Conservation (phyloP, 148 eudicot genomes). For the Vaccinium myrtillus region DNA sequence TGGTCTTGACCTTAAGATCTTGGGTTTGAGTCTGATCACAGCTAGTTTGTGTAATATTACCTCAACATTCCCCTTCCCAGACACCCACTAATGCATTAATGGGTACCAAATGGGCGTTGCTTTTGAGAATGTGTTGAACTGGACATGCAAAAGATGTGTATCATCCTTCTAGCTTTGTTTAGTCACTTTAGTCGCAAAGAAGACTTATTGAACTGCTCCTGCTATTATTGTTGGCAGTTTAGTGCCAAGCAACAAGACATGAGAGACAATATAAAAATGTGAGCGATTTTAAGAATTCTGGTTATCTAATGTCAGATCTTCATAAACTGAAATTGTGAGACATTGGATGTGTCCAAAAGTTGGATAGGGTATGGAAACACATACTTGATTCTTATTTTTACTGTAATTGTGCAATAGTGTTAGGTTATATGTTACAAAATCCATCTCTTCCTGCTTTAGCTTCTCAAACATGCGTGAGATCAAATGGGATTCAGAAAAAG, state of each 20-base stretch:
- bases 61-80: too few species aligned
- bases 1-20: background rate
- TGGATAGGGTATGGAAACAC: background rate
- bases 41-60: too few species aligned
- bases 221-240: background rate
- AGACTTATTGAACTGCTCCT: background rate
- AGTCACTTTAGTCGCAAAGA: background rate
- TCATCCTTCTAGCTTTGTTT: conserved; percentile 6
- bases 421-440: background rate
- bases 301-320: background rate
- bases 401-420: background rate
- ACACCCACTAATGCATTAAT: too few species aligned
- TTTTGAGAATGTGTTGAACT: background rate
- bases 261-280: background rate
- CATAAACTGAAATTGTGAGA: background rate
- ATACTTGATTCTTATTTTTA: background rate
- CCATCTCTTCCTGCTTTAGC: background rate
- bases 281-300: conserved; percentile 5
- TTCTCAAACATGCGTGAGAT: background rate
- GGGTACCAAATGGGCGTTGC: too few species aligned
- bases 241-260: background rate
- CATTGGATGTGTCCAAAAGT: background rate
- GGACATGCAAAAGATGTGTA: background rate
- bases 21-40: too few species aligned
- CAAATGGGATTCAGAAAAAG: background rate